phyloP scores from a whole-genome alignment of 768 basidiomycete genomes.

The Lepiota brunneoincarnata region DNA sequence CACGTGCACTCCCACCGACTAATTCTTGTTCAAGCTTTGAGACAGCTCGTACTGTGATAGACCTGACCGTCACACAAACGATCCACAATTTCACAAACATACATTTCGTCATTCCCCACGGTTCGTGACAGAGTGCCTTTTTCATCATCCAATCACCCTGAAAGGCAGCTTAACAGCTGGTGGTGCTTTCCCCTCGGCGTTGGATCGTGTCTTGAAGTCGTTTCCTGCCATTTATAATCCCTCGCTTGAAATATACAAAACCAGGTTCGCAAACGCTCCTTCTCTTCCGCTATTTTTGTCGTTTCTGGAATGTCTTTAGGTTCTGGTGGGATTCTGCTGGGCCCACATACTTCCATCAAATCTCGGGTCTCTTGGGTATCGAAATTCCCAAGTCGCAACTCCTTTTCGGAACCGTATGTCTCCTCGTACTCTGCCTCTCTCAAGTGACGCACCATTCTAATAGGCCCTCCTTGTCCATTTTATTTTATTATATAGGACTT shows the following conservation, averaged over 20 bases:
- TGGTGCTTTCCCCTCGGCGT: conserved; percentile 31
- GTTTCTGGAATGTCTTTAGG: conserved; percentile 2
- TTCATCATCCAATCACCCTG: background rate
- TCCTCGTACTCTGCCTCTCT: conserved; percentile 5
- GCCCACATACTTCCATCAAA: conserved; percentile 34
- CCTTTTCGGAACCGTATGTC: conserved; percentile 30
- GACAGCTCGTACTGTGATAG: conserved; percentile 30
- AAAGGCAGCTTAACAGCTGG: conserved; percentile 20
- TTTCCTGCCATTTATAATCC: conserved; percentile 28
- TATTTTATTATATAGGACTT: conserved; percentile 26
- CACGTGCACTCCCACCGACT: background rate
- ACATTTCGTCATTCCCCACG: conserved; percentile 33
- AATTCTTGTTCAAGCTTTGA: conserved; percentile 22
- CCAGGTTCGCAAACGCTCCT: conserved; percentile 21
- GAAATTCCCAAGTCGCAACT: conserved; percentile 29
- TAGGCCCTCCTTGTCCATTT: background rate
- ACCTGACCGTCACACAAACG: conserved; percentile 25
- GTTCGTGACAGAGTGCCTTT: conserved; percentile 14
- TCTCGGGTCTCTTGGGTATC: conserved; percentile 28
- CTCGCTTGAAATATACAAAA: conserved; percentile 28
- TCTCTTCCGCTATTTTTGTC: background rate
- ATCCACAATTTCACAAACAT: conserved; percentile 33
- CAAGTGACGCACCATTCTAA: background rate
- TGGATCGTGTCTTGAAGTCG: conserved; percentile 33
- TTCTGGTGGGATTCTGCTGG: conserved; percentile 39